Conservation (phyloP, 768 basidiomycete species). For the Psilocybe azurescens region DNA sequence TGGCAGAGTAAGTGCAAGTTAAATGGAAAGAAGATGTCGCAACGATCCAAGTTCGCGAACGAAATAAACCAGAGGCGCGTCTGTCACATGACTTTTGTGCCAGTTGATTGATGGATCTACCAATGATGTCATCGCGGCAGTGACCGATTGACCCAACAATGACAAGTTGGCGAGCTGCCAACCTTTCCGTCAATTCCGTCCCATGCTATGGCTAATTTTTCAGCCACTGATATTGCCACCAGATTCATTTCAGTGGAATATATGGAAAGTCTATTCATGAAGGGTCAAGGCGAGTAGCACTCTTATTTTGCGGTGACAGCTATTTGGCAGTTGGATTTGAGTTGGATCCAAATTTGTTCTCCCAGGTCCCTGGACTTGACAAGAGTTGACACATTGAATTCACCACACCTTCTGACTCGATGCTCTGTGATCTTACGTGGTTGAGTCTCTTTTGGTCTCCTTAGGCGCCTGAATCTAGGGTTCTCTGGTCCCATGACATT, state of each 20-base stretch:
- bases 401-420: neutral
- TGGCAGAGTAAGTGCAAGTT: too few species aligned
- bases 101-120: too few species aligned
- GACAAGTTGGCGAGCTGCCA: too few species aligned
- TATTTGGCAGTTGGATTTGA: neutral
- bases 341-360: neutral
- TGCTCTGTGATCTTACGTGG: neutral
- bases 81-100: too few species aligned
- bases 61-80: too few species aligned
- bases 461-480: neutral
- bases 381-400: neutral
- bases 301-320: neutral
- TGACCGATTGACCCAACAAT: too few species aligned
- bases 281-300: neutral
- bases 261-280: too few species aligned
- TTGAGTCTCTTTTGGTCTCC: neutral
- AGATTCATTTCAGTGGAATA: neutral
- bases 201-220: too few species aligned
- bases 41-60: too few species aligned
- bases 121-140: too few species aligned
- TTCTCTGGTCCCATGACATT: slow-evolving; percentile 1
- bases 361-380: neutral
- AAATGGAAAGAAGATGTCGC: too few species aligned
- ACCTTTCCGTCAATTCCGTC: too few species aligned
- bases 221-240: neutral